Evolutionary conservation across 2,329 filamentous ascomycete species (phyloP).

Genomic region (Ophiocordyceps camponoti-rufipedis): DNA sequence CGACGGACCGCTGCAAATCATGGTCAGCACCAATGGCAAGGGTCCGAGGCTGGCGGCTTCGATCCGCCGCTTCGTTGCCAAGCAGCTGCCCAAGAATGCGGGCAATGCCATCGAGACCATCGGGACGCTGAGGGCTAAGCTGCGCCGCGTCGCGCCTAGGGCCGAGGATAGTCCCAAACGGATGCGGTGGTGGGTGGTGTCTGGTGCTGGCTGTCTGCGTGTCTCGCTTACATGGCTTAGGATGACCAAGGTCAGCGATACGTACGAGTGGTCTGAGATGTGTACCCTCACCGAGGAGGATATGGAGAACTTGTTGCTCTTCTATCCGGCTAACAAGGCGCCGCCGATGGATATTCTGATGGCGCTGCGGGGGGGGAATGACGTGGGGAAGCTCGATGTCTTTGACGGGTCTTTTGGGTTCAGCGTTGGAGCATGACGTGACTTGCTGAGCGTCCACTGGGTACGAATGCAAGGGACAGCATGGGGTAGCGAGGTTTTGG

Average conservation of each 20-base stretch:
- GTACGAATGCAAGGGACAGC: neutral
- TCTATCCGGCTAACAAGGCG: slow-evolving; percentile 42
- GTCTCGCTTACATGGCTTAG: slow-evolving; percentile 18
- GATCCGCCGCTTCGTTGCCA: slow-evolving; percentile 67
- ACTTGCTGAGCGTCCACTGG: too few relatives aligned
- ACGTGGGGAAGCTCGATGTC: slow-evolving; percentile 28
- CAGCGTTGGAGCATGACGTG: slow-evolving; percentile 24
- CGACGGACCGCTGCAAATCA: slow-evolving; percentile 88
- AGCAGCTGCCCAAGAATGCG: slow-evolving; percentile 55
- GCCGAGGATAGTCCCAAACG: slow-evolving; percentile 62
- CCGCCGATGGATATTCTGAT: slow-evolving; percentile 36
- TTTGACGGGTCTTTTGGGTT: slow-evolving; percentile 44
- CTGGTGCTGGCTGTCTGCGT: neutral
- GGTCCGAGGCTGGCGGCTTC: slow-evolving; percentile 80
- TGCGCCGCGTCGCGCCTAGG: slow-evolving; percentile 59
- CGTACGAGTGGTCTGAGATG: slow-evolving; percentile 70
- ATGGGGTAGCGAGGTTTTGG: too few relatives aligned
- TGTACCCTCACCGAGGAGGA: slow-evolving; percentile 66
- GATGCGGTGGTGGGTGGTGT: slow-evolving; percentile 59
- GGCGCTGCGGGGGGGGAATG: slow-evolving; percentile 29
- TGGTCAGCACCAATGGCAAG: slow-evolving; percentile 97
- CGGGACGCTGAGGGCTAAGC: slow-evolving; percentile 58
- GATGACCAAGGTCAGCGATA: slow-evolving; percentile 86
- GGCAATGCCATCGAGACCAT: slow-evolving; percentile 77
- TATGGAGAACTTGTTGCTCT: slow-evolving; percentile 68